Percentiles rank a stretch among this genome's conserved stretches.
These are phyloP conservation scores for Citrullus colocynthis DNA, from an alignment of 306 rosid genomes.

Conservation along the genomic window DNA sequence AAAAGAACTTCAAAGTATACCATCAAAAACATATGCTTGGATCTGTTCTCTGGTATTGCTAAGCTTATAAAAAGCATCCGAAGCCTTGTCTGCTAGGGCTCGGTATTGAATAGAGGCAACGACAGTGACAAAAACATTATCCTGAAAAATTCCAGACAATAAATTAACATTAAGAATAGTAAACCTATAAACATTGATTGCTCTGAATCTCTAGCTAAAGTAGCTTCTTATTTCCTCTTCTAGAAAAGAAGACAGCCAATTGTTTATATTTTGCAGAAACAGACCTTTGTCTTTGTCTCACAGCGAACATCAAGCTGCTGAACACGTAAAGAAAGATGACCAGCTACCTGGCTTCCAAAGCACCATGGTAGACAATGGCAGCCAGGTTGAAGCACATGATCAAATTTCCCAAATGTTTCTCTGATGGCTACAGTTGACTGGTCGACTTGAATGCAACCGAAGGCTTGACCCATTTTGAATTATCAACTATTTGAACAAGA, in stretches of 20 bases:
- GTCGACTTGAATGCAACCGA: conserved; percentile 43
- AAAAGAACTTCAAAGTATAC: conserved; percentile 18
- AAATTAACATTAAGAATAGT: not conserved
- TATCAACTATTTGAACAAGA: not conserved
- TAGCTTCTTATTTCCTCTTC: not conserved
- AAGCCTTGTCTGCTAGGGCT: conserved; percentile 33
- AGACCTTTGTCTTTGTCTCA: conserved; percentile 47
- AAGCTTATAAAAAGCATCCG: conserved; percentile 48
- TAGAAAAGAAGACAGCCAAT: not conserved
- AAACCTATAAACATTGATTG: not conserved
- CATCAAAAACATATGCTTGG: conserved; percentile 48
- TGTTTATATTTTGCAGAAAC: not conserved
- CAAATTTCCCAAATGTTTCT: conserved; percentile 47
- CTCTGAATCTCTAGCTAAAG: not conserved
- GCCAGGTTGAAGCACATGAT: conserved; percentile 39
- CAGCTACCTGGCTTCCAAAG: conserved; percentile 30
- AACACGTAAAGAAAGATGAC: conserved; percentile 39
- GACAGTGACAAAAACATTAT: conserved; percentile 45
- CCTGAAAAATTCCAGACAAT: conserved; percentile 17
- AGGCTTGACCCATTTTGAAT: conserved; percentile 35
- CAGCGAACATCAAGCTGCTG: conserved; percentile 54
- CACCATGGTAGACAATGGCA: conserved; percentile 51
- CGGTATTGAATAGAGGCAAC: conserved; percentile 50
- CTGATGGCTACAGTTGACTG: conserved; percentile 39
- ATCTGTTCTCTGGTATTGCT: conserved; percentile 42